Base-by-base conservation (phyloP, 805 yeast genomes). In the Lipomyces yamadae region DNA sequence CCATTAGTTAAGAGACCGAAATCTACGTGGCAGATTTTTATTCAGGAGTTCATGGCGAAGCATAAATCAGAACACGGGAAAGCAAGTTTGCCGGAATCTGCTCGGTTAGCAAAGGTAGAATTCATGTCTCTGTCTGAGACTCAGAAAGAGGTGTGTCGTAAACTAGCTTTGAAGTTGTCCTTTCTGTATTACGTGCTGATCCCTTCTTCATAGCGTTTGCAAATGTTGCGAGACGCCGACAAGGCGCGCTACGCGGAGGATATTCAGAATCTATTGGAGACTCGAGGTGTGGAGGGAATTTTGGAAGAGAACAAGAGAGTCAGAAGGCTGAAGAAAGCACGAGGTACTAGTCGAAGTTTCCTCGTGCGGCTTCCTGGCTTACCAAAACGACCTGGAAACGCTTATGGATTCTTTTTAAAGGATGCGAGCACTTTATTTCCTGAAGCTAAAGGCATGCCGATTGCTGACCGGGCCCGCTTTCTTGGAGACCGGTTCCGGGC, bases 391-490 rank as follows among this genome's bases (percentile, higher is more conserved):
- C 48, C 48, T 42, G 48, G 48, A 15, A 42, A 42, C 35, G 50
- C 50, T 8, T 57, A 37, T 57, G 60, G 60, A 18, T 57, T 29
- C 30, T 57, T 57, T 33, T 48, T 57, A 18, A 56, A 24, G 11
- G 35, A n/a, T 24, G 48, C 60, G 13, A 18, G 11, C 24, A 24
- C 29, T 5, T 29, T 24, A n/a, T 18, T 37, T 45, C 48, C 60
- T 13, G 60, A 57, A 32, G 30, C 45, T 18, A 29, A n/a, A 10
- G 11, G 50, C 30, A 18, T 52, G 35, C 56, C 29, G 30, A 33
- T 35, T 18, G n/a, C 64, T n/a, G 63, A 37, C 32, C 39, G 65
- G 18, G 32, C 39, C 30, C 34, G 24, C n/a, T 18, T 24, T 33
- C 24, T 39, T 33, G 37, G 34, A 29, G n/a, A 61, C 4, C 42